Conservation (phyloP, 1,284 basidiomycete species). For the Porogramme epimiltina region DNA sequence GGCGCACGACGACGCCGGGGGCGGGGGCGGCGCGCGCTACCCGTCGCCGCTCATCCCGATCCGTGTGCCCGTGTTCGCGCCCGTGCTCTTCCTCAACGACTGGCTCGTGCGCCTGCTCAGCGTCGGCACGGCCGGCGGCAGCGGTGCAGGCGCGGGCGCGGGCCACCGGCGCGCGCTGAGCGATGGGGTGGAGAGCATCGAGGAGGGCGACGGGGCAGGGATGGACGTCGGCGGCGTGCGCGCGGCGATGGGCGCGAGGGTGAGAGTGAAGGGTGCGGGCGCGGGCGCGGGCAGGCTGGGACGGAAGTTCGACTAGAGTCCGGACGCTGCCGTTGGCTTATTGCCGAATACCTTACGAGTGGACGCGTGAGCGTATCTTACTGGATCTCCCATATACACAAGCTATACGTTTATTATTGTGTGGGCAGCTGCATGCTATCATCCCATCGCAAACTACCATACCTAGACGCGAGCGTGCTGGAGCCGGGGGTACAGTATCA, state of each 20-base stretch:
- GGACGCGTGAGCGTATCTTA: neutral
- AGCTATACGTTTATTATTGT: no score
- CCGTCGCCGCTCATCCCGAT: constrained; percentile 78
- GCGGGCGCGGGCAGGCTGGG: constrained; percentile 5
- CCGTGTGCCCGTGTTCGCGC: constrained; percentile 71
- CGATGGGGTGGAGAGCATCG: constrained; percentile 51
- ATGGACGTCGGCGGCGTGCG: constrained; percentile 24
- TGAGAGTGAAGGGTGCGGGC: constrained; percentile 17
- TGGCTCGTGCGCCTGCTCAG: constrained; percentile 64
- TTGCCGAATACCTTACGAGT: no score
- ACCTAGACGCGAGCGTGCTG: no score
- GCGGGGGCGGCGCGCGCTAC: constrained; percentile 42
- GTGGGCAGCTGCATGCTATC: no score
- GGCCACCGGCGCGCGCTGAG: constrained; percentile 31
- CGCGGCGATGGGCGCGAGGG: constrained; percentile 10
- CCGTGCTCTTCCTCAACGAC: constrained; percentile 77
- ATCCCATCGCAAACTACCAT: no score
- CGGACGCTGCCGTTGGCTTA: no score
- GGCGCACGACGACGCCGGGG: constrained; percentile 37
- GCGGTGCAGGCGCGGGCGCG: neutral
- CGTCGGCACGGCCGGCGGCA: constrained; percentile 38
- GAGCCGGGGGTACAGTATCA: no score
- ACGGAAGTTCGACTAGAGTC: constrained; percentile 27
- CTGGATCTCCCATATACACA: no score
- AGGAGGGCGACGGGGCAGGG: constrained; percentile 46